These are phyloP conservation scores for Xylariaceae sp. DNA, from an alignment of 2,329 filamentous ascomycete genomes.

Conservation along the genomic window DNA sequence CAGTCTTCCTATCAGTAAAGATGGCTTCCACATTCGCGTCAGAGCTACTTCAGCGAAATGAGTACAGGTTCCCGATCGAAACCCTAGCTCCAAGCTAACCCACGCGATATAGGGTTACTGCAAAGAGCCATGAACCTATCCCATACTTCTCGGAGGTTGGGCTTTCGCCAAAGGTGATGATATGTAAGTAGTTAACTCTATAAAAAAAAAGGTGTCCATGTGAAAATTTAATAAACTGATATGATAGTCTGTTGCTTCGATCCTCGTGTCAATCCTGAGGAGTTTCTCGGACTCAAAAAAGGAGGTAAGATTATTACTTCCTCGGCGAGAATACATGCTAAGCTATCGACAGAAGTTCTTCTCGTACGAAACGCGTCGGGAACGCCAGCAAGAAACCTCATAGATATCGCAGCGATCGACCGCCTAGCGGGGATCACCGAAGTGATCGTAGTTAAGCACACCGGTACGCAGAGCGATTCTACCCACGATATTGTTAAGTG, in stretches of 20 bases:
- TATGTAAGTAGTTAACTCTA: slow-evolving; percentile 2
- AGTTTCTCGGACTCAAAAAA: slow-evolving; percentile 1
- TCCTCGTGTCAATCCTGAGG: slow-evolving; percentile 2
- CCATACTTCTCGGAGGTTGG: not conserved
- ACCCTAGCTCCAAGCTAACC: not conserved
- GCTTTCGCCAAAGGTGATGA: slow-evolving; percentile 4
- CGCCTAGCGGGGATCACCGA: slow-evolving; percentile 4
- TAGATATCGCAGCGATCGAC: slow-evolving; percentile 12
- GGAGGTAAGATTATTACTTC: no score
- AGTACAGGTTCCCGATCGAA: no score
- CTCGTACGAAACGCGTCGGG: slow-evolving; percentile 15
- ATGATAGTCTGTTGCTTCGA: slow-evolving; percentile 12
- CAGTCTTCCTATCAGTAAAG: no score
- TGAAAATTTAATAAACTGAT: not conserved
- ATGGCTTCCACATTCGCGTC: no score
- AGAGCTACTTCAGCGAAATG: slow-evolving; percentile 11
- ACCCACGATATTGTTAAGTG: no score
- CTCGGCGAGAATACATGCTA: no score
- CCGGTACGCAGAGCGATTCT: not conserved
- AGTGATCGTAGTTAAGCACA: slow-evolving; percentile 17
- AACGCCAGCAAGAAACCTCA: slow-evolving; percentile 13
- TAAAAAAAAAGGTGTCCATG: not conserved
- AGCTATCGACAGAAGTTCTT: not conserved
- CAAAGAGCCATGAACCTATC: not conserved
- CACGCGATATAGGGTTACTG: not conserved